Evolutionary conservation across 352 stramenopile genomes (phyloP), one percentile per base, ranked within the genome.

Genomic region (Halophytophthora batemanensis): DNA sequence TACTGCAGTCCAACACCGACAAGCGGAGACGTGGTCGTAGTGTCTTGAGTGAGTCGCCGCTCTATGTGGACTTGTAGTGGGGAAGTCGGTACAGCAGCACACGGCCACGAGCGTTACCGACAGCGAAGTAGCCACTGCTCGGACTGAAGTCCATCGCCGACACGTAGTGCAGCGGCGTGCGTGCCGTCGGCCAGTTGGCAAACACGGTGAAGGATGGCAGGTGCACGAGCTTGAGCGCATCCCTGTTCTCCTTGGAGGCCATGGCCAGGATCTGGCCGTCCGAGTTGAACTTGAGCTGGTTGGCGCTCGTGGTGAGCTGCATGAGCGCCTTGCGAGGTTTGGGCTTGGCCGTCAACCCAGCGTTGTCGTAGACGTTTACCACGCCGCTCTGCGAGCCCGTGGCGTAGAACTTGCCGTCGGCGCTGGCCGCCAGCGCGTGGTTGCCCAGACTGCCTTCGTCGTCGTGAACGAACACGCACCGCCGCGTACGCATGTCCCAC

Each of bases 101-200:
- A 56, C 95, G 93, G 15, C 97, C 97, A 43, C 96, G 90, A 45
- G 98, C 96, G 71, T 99, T 99, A 19, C 96, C 97, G 14, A 98
- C 67, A 0, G 95, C 95, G 47, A 99, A 87, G 66, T 93, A 96
- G 50, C 87, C 90, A 49, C 91, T 97, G 61, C 82, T 83, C 1
- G 95, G 95, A 52, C 92, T 98, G 60, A 99, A 99, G 61, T 98
- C 95, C 67, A 98, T 86, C 39, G 77, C 81, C 50, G 89, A 97
- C 29, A 98, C 95, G 72, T 98, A 98, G 42, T 96, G 83, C 12
- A 99, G 69, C n/a, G 97, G 97, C 38, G 97, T 99, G 36, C 90
- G 88, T 25, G 84, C 71, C 19, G 96, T 98, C 3, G 97, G 97
- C 97, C 97, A 99, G 76, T 99, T 99, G 22, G 82, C 74, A 60